Conservation (phyloP, 257 asterid genomes). For the Orobanche coerulescens region DNA sequence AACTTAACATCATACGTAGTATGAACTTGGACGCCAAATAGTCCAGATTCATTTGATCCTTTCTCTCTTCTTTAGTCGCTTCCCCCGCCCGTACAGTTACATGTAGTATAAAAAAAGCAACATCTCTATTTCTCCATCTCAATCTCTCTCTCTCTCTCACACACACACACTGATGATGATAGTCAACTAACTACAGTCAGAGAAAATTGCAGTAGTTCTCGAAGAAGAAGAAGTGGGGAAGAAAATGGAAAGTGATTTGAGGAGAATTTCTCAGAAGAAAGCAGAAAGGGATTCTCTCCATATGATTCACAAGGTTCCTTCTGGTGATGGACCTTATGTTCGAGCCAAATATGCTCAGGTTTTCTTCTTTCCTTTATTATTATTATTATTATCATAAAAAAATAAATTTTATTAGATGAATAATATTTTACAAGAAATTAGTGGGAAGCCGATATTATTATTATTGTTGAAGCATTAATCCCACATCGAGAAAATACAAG, state of each 20-base stretch:
- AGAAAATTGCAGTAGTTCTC: too few relatives aligned
- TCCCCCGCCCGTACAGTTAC: conserved; percentile 1
- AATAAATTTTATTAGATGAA: too few relatives aligned
- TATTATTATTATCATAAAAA: background rate
- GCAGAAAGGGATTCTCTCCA: conserved; percentile 33
- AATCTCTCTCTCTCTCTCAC: background rate
- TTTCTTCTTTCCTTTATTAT: background rate
- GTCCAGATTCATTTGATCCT: conserved; percentile 33
- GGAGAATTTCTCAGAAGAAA: conserved; percentile 13
- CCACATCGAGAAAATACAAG: too few relatives aligned
- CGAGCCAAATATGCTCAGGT: conserved; percentile 92
- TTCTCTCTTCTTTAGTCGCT: background rate
- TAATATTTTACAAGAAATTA: too few relatives aligned
- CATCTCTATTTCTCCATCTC: conserved; percentile 13
- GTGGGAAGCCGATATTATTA: too few relatives aligned
- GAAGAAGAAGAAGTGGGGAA: background rate
- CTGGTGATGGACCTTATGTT: conserved; percentile 89
- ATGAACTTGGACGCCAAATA: conserved; percentile 12
- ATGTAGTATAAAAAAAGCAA: background rate
- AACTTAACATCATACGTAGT: background rate
- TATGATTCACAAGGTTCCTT: conserved; percentile 71
- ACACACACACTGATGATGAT: background rate
- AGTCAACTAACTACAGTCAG: background rate
- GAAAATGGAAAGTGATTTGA: conserved; percentile 8
- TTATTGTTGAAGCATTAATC: too few relatives aligned